Percentiles rank a stretch among this genome's conserved stretches.
Evolutionary conservation across 768 basidiomycete genomes (phyloP).

Genomic region (Leccinum aurantiacum): DNA sequence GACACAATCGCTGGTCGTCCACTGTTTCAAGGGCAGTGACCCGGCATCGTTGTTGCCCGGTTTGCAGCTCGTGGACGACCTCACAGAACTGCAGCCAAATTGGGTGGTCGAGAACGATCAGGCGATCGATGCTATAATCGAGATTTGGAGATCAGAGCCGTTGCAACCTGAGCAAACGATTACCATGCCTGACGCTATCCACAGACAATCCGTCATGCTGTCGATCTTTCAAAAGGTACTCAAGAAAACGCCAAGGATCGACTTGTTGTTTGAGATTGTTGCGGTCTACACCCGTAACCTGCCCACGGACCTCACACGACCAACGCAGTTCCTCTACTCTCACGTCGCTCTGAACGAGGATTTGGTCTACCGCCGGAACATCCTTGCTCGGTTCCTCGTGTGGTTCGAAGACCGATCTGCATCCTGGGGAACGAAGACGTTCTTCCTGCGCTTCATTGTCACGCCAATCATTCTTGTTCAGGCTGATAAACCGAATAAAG

Average conservation of each 20-base stretch:
- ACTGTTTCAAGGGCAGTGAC: conserved; percentile 52
- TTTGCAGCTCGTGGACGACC: conserved; percentile 73
- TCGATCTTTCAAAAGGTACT: conserved; percentile 76
- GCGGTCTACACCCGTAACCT: conserved; percentile 77
- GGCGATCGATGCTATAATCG: conserved; percentile 69
- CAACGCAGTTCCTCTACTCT: conserved; percentile 82
- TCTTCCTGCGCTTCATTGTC: conserved; percentile 77
- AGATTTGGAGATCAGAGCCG: conserved; percentile 64
- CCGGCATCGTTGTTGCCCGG: conserved; percentile 60
- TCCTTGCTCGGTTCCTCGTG: conserved; percentile 80
- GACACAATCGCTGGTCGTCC: conserved; percentile 51
- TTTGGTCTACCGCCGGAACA: conserved; percentile 70
- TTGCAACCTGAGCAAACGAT: conserved; percentile 44
- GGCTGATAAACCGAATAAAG: conserved; percentile 54
- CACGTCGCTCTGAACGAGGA: conserved; percentile 78
- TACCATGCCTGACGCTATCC: conserved; percentile 50
- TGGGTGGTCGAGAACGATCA: conserved; percentile 73
- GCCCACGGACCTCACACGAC: conserved; percentile 75
- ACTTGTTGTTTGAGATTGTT: conserved; percentile 86
- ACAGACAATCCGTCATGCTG: conserved; percentile 64
- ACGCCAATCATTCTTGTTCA: conserved; percentile 85
- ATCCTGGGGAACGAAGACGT: conserved; percentile 75
- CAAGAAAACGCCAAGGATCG: conserved; percentile 71
- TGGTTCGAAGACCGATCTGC: conserved; percentile 72
- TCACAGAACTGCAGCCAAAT: conserved; percentile 59